A percentile compares a stretch with the other conserved stretches of the same genome.
These are phyloP conservation scores for Strigomonas galati DNA, from an alignment of 208 protist genomes.

Conservation along the genomic window DNA sequence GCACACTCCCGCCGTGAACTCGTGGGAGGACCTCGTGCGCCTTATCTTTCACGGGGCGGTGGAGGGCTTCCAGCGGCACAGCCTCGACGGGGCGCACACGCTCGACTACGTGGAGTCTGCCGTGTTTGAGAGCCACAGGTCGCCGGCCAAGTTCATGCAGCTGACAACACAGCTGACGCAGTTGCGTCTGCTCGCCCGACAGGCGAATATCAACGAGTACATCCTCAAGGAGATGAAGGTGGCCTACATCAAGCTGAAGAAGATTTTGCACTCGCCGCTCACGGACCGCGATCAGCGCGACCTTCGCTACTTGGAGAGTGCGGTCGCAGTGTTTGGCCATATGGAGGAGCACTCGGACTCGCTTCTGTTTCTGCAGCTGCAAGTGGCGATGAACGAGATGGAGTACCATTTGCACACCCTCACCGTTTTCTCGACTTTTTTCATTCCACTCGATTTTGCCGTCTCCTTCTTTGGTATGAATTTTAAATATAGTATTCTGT, in stretches of 20 bases:
- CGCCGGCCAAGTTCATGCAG: not conserved
- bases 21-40: conserved; percentile 41
- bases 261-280: conserved; percentile 22
- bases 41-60: conserved; percentile 37
- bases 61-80: conserved; percentile 28
- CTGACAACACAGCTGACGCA: conserved; percentile 36
- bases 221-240: conserved; percentile 48
- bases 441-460: conserved; percentile 62
- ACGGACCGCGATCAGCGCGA: conserved; percentile 24
- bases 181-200: conserved; percentile 44
- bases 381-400: conserved; percentile 44
- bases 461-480: conserved; percentile 40
- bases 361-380: conserved; percentile 56
- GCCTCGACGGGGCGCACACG: conserved; percentile 32
- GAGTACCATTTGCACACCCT: conserved; percentile 53
- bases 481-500: conserved; percentile 20
- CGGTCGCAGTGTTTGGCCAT: conserved; percentile 31
- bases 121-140: conserved; percentile 22
- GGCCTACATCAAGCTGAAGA: conserved; percentile 34
- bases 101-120: conserved; percentile 49
- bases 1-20: conserved; percentile 6
- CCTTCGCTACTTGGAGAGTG: conserved; percentile 32
- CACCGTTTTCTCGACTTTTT: conserved; percentile 62
- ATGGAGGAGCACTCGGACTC: conserved; percentile 58
- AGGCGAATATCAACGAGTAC: conserved; percentile 33